Conservation (phyloP, 192 early-diverging fungal genomes). For the Helicostylum pulchrum region DNA sequence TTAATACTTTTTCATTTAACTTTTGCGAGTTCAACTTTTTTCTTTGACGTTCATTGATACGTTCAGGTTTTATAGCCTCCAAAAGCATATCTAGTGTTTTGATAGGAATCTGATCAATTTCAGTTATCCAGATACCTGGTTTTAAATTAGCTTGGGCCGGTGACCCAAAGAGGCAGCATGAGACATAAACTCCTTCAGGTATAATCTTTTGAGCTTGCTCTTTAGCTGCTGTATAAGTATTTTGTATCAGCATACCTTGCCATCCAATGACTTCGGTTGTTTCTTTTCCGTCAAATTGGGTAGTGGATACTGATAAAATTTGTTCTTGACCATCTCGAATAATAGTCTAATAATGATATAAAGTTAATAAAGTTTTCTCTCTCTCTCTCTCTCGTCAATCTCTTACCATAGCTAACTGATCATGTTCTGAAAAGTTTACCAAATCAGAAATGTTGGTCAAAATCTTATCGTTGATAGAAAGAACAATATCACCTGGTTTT, state of each 20-base stretch:
- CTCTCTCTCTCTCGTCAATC: slow-evolving; percentile 28
- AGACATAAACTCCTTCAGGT: slow-evolving; percentile 62
- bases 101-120: slow-evolving; percentile 59
- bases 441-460: slow-evolving; percentile 58
- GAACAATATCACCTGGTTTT: slow-evolving; percentile 61
- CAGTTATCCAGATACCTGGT: slow-evolving; percentile 71
- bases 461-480: slow-evolving; percentile 63
- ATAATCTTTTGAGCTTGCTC: slow-evolving; percentile 57
- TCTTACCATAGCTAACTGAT: slow-evolving; percentile 41
- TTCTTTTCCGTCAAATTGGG: slow-evolving; percentile 46
- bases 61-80: slow-evolving; percentile 33
- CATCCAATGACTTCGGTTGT: slow-evolving; percentile 72
- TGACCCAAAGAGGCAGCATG: slow-evolving; percentile 57
- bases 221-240: slow-evolving; percentile 61
- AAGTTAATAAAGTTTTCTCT: neutral
- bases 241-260: slow-evolving; percentile 79
- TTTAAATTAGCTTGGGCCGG: slow-evolving; percentile 53
- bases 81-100: slow-evolving; percentile 60
- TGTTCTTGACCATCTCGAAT: slow-evolving; percentile 66
- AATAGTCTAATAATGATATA: slow-evolving; percentile 1
- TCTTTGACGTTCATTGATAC: slow-evolving; percentile 20
- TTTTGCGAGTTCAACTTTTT: slow-evolving; percentile 29
- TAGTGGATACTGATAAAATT: slow-evolving; percentile 61
- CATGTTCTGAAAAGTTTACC: slow-evolving; percentile 41
- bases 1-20: neutral